Evolutionary conservation across 768 basidiomycete species (phyloP).

Genomic region (Piloderma croceum): DNA sequence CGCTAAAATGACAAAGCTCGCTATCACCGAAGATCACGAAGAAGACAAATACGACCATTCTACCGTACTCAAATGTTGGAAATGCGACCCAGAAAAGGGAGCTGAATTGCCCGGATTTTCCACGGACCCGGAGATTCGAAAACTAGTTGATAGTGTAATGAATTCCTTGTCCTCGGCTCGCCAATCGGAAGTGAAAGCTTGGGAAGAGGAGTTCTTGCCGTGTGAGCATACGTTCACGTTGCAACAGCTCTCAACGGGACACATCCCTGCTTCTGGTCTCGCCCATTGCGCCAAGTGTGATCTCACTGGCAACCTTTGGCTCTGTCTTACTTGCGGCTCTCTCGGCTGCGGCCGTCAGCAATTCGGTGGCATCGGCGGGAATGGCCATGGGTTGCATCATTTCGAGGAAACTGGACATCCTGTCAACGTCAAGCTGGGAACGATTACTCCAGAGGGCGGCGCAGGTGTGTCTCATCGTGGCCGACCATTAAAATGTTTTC

Average conservation of each 20-base stretch:
- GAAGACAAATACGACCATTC: slow-evolving; percentile 79
- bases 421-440: slow-evolving; percentile 89
- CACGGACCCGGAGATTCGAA: slow-evolving; percentile 37
- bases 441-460: slow-evolving; percentile 90
- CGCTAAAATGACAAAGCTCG: slow-evolving; percentile 82
- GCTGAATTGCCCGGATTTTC: slow-evolving; percentile 29
- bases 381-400: slow-evolving; percentile 85
- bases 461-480: slow-evolving; percentile 61
- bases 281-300: slow-evolving; percentile 81
- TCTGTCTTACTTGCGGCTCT: slow-evolving; percentile 87
- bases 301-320: slow-evolving; percentile 89
- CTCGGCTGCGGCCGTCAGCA: slow-evolving; percentile 88
- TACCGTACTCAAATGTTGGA: slow-evolving; percentile 71
- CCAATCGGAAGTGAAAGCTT: slow-evolving; percentile 92
- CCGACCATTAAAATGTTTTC: neutral
- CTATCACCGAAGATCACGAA: slow-evolving; percentile 80
- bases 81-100: slow-evolving; percentile 51
- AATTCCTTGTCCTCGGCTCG: slow-evolving; percentile 81
- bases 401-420: slow-evolving; percentile 67
- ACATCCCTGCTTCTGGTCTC: slow-evolving; percentile 56
- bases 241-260: slow-evolving; percentile 37
- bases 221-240: slow-evolving; percentile 74
- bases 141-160: slow-evolving; percentile 65
- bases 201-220: slow-evolving; percentile 89
- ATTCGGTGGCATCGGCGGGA: slow-evolving; percentile 75